Percentiles rank a stretch among this genome's conserved stretches.
phyloP scores from a whole-genome alignment of 139 green algal species.

The Helicosporidium sp. region DNA sequence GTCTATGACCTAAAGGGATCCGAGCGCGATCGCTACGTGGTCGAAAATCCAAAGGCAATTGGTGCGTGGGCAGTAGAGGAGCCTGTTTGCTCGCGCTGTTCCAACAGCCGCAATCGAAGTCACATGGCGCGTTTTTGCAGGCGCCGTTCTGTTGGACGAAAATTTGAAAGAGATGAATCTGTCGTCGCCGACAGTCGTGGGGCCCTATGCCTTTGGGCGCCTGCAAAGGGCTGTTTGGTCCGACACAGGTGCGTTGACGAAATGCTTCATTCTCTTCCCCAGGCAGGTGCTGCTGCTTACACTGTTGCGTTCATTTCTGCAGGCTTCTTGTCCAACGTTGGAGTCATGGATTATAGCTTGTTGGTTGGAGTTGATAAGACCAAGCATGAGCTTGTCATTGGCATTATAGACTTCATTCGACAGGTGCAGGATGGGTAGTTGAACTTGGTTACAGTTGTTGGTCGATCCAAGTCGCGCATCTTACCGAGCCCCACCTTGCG shows the following conservation, averaged over 20 bases:
- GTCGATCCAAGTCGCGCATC: too few species aligned
- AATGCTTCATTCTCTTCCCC: too few species aligned
- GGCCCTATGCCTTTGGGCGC: constrained; percentile 8
- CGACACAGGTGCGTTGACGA: too few species aligned
- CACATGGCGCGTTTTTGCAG: too few species aligned
- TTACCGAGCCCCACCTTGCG: too few species aligned
- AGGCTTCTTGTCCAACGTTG: constrained; percentile 56
- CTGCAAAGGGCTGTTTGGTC: constrained; percentile 53
- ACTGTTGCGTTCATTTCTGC: too few species aligned
- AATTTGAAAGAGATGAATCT: constrained; percentile 64
- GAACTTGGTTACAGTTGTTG: too few species aligned
- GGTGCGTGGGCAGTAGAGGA: background rate
- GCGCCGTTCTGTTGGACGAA: constrained; percentile 70
- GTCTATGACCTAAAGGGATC: constrained; percentile 89
- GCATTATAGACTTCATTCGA: constrained; percentile 87
- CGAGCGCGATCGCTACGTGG: constrained; percentile 27
- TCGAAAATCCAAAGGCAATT: constrained; percentile 10
- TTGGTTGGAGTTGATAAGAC: constrained; percentile 57
- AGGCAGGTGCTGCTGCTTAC: too few species aligned
- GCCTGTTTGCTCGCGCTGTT: background rate
- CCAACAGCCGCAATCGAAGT: too few species aligned
- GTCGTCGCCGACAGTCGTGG: constrained; percentile 43
- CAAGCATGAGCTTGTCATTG: constrained; percentile 50
- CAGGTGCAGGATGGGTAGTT: constrained; percentile 7
- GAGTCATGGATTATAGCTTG: constrained; percentile 94